These are phyloP conservation scores for Pochonia chlamydosporia DNA, from an alignment of 2,329 filamentous ascomycete species.

Conservation along the genomic window DNA sequence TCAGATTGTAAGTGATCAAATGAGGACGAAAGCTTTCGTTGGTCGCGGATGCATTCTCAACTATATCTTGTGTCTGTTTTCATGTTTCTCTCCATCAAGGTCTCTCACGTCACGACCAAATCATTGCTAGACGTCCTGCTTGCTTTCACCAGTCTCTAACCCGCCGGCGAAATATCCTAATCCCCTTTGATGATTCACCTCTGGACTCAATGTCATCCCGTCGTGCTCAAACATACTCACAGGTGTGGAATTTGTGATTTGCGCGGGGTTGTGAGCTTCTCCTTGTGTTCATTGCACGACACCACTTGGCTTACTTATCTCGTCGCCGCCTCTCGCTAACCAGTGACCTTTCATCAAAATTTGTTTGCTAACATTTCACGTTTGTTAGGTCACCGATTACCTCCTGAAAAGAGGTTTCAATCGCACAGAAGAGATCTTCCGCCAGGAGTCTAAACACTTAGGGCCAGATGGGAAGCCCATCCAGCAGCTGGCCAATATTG, in stretches of 20 bases:
- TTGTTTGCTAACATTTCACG: slow-evolving; percentile 9
- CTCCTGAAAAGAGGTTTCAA: slow-evolving; percentile 92
- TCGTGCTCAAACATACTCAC: not conserved
- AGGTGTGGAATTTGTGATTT: too few relatives aligned
- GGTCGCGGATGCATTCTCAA: slow-evolving; percentile 17
- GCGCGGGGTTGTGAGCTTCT: not conserved
- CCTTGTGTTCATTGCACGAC: not conserved
- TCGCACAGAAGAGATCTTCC: slow-evolving; percentile 84
- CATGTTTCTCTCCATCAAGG: not conserved
- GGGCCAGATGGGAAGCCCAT: slow-evolving; percentile 77
- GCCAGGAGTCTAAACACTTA: slow-evolving; percentile 81
- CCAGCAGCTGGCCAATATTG: slow-evolving; percentile 60
- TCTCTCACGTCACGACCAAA: not conserved
- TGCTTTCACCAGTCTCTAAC: too few relatives aligned
- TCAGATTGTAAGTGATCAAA: slow-evolving; percentile 82
- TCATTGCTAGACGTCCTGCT: not conserved
- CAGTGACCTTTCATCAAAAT: not conserved
- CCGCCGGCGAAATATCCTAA: too few relatives aligned
- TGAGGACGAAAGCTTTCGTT: too few relatives aligned
- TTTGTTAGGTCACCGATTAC: slow-evolving; percentile 74
- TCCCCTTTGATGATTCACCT: not conserved
- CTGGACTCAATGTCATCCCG: not conserved
- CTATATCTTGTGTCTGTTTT: not conserved
- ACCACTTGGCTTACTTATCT: not conserved
- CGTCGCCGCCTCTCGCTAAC: not conserved